These are phyloP conservation scores for Axilococcus clingmanii DNA, from an alignment of 139 green algal genomes.

Conservation along the genomic window DNA sequence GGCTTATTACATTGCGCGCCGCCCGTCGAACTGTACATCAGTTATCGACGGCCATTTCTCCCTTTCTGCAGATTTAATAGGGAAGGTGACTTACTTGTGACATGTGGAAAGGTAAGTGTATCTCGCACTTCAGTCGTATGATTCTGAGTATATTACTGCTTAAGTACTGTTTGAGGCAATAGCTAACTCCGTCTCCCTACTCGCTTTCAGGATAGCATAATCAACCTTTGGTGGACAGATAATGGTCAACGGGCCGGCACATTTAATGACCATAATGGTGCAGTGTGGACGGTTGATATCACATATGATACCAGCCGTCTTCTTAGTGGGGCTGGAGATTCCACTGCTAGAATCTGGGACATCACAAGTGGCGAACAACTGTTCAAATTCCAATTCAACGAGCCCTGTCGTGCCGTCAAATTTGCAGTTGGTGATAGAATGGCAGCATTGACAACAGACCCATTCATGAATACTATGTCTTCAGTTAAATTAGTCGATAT, in stretches of 20 bases:
- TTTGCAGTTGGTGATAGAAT: slow-evolving; percentile 73
- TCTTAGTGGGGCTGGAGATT: slow-evolving; percentile 82
- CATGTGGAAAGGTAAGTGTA: slow-evolving; percentile 94
- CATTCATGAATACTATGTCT: slow-evolving; percentile 65
- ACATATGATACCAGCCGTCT: slow-evolving; percentile 61
- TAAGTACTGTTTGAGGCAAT: background rate
- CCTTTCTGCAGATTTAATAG: slow-evolving; percentile 76
- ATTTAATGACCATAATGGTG: slow-evolving; percentile 95
- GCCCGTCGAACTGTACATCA: slow-evolving; percentile 1
- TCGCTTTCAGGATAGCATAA: slow-evolving; percentile 66
- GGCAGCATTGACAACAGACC: slow-evolving; percentile 76
- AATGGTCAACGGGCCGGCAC: slow-evolving; percentile 84
- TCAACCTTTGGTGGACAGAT: slow-evolving; percentile 89
- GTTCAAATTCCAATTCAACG: slow-evolving; percentile 68
- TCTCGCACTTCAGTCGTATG: slow-evolving; percentile 24
- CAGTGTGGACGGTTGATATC: slow-evolving; percentile 86
- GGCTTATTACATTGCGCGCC: background rate
- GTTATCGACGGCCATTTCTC: background rate
- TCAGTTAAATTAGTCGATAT: slow-evolving; percentile 52
- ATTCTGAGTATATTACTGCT: background rate
- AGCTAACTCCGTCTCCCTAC: no score
- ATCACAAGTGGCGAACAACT: slow-evolving; percentile 72
- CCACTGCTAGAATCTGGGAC: slow-evolving; percentile 86
- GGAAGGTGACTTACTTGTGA: slow-evolving; percentile 93
- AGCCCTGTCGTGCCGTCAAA: slow-evolving; percentile 65